phyloP scores from a whole-genome alignment of 1,284 basidiomycete genomes.

The Ceratobasidium sp. region DNA sequence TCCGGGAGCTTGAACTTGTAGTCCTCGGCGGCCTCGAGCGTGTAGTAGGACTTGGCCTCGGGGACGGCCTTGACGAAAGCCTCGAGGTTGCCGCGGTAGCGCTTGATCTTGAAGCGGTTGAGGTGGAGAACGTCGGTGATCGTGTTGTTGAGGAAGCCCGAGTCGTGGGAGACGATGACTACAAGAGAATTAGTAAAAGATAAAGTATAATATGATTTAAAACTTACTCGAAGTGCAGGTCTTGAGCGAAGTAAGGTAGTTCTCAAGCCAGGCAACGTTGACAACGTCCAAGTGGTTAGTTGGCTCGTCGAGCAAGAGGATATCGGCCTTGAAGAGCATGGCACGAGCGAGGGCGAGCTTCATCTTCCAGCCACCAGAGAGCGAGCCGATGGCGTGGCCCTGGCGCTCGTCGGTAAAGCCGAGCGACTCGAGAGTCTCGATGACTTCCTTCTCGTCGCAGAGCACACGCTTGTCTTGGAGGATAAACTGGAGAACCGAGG shows the following conservation, averaged over 20 bases:
- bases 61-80: constrained; percentile 93
- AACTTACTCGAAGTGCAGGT: constrained; percentile 90
- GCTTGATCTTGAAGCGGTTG: constrained; percentile 98
- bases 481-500: constrained; percentile 91
- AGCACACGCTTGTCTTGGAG: constrained; percentile 87
- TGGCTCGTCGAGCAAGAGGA: constrained; percentile 95
- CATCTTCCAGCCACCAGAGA: constrained; percentile 99
- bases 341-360: constrained; percentile 98
- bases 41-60: constrained; percentile 98
- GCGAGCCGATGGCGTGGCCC: constrained; percentile 84
- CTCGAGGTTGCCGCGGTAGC: constrained; percentile 98
- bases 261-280: constrained; percentile 97
- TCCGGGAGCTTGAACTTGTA: constrained; percentile 97
- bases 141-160: constrained; percentile 97
- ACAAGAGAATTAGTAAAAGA: constrained; percentile 47
- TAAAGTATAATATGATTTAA: no score
- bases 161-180: constrained; percentile 99
- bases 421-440: constrained; percentile 87
- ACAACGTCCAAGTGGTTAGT: constrained; percentile 98
- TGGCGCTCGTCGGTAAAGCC: constrained; percentile 93
- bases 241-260: constrained; percentile 90
- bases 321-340: constrained; percentile 99
- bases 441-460: constrained; percentile 77
- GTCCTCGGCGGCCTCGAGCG: constrained; percentile 92
- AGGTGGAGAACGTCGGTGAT: constrained; percentile 99